Evolutionary conservation across 495 filamentous ascomycete genomes (phyloP), one percentile per base, ranked within the genome.

Genomic region (Penicillium alfredii): DNA sequence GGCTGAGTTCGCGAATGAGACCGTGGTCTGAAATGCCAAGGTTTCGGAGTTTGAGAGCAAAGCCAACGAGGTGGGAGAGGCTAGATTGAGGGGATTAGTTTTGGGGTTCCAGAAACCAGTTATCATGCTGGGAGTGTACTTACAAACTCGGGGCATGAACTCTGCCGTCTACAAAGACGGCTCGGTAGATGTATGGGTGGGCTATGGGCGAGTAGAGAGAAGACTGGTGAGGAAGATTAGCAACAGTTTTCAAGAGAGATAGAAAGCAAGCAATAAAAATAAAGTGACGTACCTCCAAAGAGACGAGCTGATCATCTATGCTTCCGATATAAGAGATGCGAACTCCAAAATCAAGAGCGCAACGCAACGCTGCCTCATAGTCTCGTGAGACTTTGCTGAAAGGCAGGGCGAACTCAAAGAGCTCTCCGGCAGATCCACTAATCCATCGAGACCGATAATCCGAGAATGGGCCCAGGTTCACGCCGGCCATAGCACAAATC

Each of bases 241-340:
- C 23, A 39, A 23, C 6, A 33, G 10, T 10, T 24, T 14, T 19
- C 10, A 14, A 23, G 12, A 28, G 20, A 12, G 7, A 10, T 14
- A 3, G 12, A 7, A 21, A 28, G 6, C 37, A 51, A n/a, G n/a
- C n/a, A n/a, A n/a, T n/a, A n/a, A n/a, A n/a, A n/a, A n/a, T n/a
- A n/a, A n/a, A n/a, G n/a, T n/a, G n/a, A n/a, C 63, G 53, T 56
- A 84, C 81, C 72, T 95, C 88, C 34, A 95, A 58, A 9, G 88
- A 90, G 18, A 98, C 89, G 8, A 98, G 69, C 60, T 98, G 92
- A 61, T 98, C 92, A 55, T 98, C 92, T 35, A 97, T 92, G 55
- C 88, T 94, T 21, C 90, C 90, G 45, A 92, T 68, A 58, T 84
- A 89, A 2, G 86, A 80, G 33, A 96, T 76, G 24, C 86, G 80